These are phyloP conservation scores for Setaria italica DNA, from an alignment of 202 grass and related monocot species.

Conservation along the genomic window DNA sequence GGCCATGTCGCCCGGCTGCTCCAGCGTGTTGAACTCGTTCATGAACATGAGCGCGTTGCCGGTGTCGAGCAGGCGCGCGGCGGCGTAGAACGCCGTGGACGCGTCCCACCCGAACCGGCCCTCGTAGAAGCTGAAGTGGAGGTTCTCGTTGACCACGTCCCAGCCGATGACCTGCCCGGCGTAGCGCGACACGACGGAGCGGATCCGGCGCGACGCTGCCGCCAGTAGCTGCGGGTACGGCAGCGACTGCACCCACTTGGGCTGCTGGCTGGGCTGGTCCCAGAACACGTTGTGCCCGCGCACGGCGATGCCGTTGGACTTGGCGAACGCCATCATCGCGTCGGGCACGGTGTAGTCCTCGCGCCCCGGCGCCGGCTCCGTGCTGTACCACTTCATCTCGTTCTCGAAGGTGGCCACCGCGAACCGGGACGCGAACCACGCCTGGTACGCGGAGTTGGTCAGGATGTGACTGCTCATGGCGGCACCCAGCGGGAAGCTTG, in stretches of 20 bases:
- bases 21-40: constrained; percentile 93
- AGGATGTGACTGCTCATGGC: constrained; percentile 69
- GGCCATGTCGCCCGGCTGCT: constrained; percentile 63
- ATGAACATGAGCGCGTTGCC: constrained; percentile 65
- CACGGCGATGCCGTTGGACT: constrained; percentile 55
- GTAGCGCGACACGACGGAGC: constrained; percentile 68
- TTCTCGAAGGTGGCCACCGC: constrained; percentile 95
- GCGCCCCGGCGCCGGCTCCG: constrained; percentile 45
- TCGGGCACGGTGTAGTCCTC: constrained; percentile 76
- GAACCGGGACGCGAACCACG: constrained; percentile 87
- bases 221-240: constrained; percentile 44
- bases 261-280: constrained; percentile 70
- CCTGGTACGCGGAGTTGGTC: constrained; percentile 56
- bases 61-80: constrained; percentile 63
- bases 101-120: constrained; percentile 54
- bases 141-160: constrained; percentile 94
- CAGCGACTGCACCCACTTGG: constrained; percentile 60
- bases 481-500: constrained; percentile 65
- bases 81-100: constrained; percentile 66
- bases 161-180: constrained; percentile 74
- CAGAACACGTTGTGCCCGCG: constrained; percentile 95
- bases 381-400: constrained; percentile 99
- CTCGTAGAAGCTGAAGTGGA: constrained; percentile 82
- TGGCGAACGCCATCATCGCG: constrained; percentile 75
- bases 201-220: constrained; percentile 54